Base-by-base conservation (phyloP, 176 grass and related monocot species). In the Leersia perrieri region DNA sequence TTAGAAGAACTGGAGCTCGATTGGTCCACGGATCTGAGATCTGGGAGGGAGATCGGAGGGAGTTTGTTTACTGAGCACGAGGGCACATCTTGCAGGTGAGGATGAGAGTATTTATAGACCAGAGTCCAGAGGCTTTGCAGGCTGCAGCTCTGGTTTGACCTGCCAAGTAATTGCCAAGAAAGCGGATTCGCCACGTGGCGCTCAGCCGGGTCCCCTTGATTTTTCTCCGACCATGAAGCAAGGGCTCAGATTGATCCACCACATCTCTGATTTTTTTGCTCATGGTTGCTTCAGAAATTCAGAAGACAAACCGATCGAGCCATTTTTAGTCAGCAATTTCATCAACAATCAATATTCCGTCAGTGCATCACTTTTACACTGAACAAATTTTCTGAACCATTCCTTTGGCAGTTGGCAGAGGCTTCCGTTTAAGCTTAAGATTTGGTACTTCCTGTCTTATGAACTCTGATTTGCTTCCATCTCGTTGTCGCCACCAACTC, bases 1-100 rank as follows among this genome's bases (percentile, higher is more conserved):
- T 72, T 77, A 72, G 72, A 41, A 35, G 77, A 41, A 6, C 18
- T 3, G 65, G 82, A 81, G 77, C n/a, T 81, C 53, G n/a, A 0
- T 11, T 8, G 53, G n/a, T 11, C 58, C 41, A 62, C 87, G 77
- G 87, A 85, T 85, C 82, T 81, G 82, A 81, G 77, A 89, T 89
- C 82, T 89, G 57, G 58, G 11, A 33, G 76, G 35, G 3, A 3
- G 67, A 60, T 20, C 22, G 23, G 42, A 10, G 62, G 62, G 61
- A 55, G 32, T 63, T 85, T 66, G 87, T 81, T 76, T 77, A 77
- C 38, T 45, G 77, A 55, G 82, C 38, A 81, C 34, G 42, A 72
- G 28, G 33, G 31, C 22, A 42, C 53, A 34, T 25, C 22, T 60
- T 16, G 36, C 3, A 1, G 60, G 40, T 3, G 14, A 64, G 22